Evolutionary conservation across 2,329 filamentous ascomycete genomes (phyloP).

Genomic region (Huntiella bhutanensis): DNA sequence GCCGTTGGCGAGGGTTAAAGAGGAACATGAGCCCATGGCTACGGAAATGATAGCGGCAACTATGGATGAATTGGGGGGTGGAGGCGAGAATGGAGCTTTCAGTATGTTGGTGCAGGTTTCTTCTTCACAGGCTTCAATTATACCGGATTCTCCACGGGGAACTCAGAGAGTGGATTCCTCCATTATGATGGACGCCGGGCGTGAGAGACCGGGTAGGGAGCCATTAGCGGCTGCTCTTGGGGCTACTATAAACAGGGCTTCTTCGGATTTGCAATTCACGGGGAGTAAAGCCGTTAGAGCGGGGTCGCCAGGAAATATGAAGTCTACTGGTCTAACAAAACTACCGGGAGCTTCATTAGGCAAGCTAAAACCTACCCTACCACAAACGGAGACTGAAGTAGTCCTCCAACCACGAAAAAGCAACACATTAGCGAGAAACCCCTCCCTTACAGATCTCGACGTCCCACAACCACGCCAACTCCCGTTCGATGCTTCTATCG

Average conservation of each 20-base stretch:
- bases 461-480: constrained; percentile 8
- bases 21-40: constrained; percentile 3
- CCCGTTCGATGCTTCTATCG: constrained; percentile 2
- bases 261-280: no score
- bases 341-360: no score
- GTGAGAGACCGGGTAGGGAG: no score
- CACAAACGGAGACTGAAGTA: not conserved
- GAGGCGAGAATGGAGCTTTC: constrained; percentile 2
- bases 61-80: constrained; percentile 2
- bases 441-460: constrained; percentile 4
- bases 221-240: no score
- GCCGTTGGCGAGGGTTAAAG: constrained; percentile 6
- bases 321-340: no score
- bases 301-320: no score
- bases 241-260: no score
- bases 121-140: constrained; percentile 4
- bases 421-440: not conserved
- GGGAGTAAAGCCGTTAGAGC: no score
- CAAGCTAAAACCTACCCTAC: no score
- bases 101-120: constrained; percentile 7
- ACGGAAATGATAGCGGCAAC: not conserved
- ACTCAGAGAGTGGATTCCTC: not conserved
- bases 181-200: no score
- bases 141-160: constrained; percentile 8
- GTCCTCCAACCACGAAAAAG: not conserved